Base-by-base conservation (phyloP, 345 rosid species). In the Citrus glauca region DNA sequence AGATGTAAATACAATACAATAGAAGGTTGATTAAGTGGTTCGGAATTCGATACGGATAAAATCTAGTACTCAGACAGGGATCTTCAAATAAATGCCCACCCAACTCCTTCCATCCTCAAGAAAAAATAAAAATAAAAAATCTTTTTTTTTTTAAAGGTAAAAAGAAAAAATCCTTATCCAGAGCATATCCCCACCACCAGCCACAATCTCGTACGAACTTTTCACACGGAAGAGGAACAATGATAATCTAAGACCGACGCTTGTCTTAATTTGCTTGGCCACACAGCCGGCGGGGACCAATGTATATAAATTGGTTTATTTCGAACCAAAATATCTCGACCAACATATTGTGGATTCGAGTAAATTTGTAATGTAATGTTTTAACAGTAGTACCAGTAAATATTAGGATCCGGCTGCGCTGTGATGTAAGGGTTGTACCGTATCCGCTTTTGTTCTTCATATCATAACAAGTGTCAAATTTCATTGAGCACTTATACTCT, bases 151-250 rank as follows among this genome's bases (percentile, higher is more conserved):
- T 40, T 9, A 0, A 2, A 42, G 55, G 56, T 8, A 4, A 53
- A 53, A 65, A 64, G 32, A 19, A 6, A 6, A 32, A 10, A 6
- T 37, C 60, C 69, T 56, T 2, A 11, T 53, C 7, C 45, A 9
- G 5, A n/a, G 0, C 2, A 5, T 24, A 5, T 24, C 14, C 59
- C 48, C 45, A n/a, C 75, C 50, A 78, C 75, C 50, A 78, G 35
- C 64, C 45, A n/a, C 75, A 62, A 78, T 62, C 71, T 78, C 71
- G 81, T 71, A 63, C 81, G 71, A 50, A 9, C 37, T 13, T 60
- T 42, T 62, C 74, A 77, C 74, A 57, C 62, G 4, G 9, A 6
- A 53, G 2, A 17, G 57, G 22, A 17, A 53, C 35, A 27, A 72
- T n/a, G 9, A 45, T 45, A 32, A 30, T n/a, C 59, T 32, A 71